These are phyloP conservation scores for Peronospora farinosa DNA, from an alignment of 352 stramenopile genomes.

Conservation along the genomic window DNA sequence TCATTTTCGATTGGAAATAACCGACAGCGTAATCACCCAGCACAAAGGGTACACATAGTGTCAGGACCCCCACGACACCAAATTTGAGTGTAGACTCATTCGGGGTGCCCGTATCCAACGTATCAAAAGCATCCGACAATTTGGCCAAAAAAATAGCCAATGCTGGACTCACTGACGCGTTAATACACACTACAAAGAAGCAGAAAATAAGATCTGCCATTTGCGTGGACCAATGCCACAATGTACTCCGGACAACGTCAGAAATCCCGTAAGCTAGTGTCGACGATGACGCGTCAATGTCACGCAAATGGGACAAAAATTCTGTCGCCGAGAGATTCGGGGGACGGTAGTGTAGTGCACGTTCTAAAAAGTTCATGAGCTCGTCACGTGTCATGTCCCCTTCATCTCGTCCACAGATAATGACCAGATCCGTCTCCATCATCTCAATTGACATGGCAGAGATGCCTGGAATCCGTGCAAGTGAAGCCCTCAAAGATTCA, in stretches of 20 bases:
- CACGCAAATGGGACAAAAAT: slow-evolving; percentile 75
- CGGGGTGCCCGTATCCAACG: slow-evolving; percentile 27
- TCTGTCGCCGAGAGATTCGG: slow-evolving; percentile 67
- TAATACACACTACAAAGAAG: slow-evolving; percentile 78
- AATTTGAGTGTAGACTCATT: slow-evolving; percentile 55
- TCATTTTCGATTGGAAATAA: slow-evolving; percentile 89
- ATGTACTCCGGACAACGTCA: slow-evolving; percentile 72
- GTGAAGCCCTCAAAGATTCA: slow-evolving; percentile 68
- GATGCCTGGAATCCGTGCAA: slow-evolving; percentile 77
- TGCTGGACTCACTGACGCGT: slow-evolving; percentile 71
- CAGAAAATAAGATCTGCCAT: slow-evolving; percentile 62
- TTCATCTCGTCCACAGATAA: slow-evolving; percentile 80
- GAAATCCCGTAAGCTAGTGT: slow-evolving; percentile 62
- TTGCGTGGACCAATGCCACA: slow-evolving; percentile 85
- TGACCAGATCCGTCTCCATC: slow-evolving; percentile 86
- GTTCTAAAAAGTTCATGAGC: slow-evolving; percentile 83
- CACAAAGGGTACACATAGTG: slow-evolving; percentile 76
- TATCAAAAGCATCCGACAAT: slow-evolving; percentile 70
- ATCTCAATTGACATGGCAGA: slow-evolving; percentile 79
- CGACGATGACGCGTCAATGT: slow-evolving; percentile 79
- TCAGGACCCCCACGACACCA: slow-evolving; percentile 69
- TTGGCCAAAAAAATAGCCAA: slow-evolving; percentile 70
- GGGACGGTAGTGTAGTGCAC: slow-evolving; percentile 73
- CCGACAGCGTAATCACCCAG: slow-evolving; percentile 81
- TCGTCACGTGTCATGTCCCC: slow-evolving; percentile 83